Evolutionary conservation across 495 filamentous ascomycete species (phyloP).

Genomic region (Cairneyella variabilis): DNA sequence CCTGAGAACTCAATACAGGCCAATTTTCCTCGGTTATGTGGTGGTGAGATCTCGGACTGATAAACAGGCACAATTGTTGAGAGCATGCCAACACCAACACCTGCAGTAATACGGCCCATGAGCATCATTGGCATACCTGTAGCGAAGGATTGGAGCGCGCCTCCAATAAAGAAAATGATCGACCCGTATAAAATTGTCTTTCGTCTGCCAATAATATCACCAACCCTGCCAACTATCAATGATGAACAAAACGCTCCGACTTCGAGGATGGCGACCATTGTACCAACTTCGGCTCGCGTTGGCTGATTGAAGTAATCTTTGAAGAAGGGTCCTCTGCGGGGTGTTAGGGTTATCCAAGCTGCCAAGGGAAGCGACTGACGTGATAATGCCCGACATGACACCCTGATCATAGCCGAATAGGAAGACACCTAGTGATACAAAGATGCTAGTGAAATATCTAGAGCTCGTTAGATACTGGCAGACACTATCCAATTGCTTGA

Average conservation of each 20-base stretch:
- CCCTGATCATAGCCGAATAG: constrained; percentile 99
- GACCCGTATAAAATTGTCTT: constrained; percentile 94
- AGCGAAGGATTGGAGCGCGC: constrained; percentile 79
- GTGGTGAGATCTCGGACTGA: constrained; percentile 96
- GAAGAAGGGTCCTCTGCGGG: constrained; percentile 72
- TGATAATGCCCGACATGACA: constrained; percentile 99
- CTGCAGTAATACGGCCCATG: constrained; percentile 83
- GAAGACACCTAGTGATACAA: constrained; percentile 96
- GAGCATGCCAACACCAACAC: constrained; percentile 87
- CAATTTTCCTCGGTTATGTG: constrained; percentile 90
- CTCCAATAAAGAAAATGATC: constrained; percentile 85
- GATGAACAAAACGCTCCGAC: constrained; percentile 91
- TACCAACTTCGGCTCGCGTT: constrained; percentile 77
- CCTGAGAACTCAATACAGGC: constrained; percentile 98
- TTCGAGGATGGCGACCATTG: constrained; percentile 95
- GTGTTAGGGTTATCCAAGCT: constrained; percentile 16
- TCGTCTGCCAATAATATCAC: constrained; percentile 86
- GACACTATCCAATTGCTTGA: constrained; percentile 11
- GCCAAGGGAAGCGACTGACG: constrained; percentile 53
- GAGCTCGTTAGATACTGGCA: constrained; percentile 32
- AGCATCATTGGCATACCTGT: constrained; percentile 88
- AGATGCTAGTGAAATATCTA: constrained; percentile 96
- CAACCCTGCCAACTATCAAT: constrained; percentile 79
- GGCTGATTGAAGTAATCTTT: constrained; percentile 90
- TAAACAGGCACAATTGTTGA: constrained; percentile 98